These are phyloP conservation scores for Lichtheimia ornata DNA, from an alignment of 371 early-diverging fungal species.

Conservation along the genomic window DNA sequence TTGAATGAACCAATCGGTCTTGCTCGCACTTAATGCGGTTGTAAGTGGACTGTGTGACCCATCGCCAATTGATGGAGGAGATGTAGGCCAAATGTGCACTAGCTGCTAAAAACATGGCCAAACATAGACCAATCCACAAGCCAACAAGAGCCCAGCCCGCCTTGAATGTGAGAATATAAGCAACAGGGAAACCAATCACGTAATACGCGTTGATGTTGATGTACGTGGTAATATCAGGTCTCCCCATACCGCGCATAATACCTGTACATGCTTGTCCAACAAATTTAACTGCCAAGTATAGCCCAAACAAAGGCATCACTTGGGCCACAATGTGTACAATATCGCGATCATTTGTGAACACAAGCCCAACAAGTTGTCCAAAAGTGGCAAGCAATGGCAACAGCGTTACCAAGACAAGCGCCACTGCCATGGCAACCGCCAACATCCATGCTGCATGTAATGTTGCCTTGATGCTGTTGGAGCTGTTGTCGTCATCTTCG, in stretches of 20 bases:
- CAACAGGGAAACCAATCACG: constrained; percentile 67
- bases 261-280: constrained; percentile 30
- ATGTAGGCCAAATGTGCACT: constrained; percentile 42
- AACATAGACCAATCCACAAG: constrained; percentile 67
- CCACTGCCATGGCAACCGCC: background rate
- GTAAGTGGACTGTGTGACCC: constrained; percentile 41
- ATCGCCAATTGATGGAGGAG: constrained; percentile 43
- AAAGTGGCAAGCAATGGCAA: background rate
- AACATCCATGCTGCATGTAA: background rate
- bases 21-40: constrained; percentile 19
- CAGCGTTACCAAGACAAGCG: background rate
- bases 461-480: background rate
- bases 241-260: constrained; percentile 70
- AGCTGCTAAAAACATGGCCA: constrained; percentile 53
- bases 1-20: background rate
- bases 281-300: background rate
- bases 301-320: background rate
- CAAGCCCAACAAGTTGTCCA: background rate
- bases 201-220: constrained; percentile 69
- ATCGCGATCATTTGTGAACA: background rate
- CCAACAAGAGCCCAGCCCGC: constrained; percentile 58
- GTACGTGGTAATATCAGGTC: constrained; percentile 68
- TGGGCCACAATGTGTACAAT: background rate
- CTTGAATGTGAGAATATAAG: constrained; percentile 60
- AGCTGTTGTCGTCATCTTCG: constrained; percentile 1